These are phyloP conservation scores for Sporodiniella umbellata DNA, from an alignment of 371 early-diverging fungal genomes.

Conservation along the genomic window DNA sequence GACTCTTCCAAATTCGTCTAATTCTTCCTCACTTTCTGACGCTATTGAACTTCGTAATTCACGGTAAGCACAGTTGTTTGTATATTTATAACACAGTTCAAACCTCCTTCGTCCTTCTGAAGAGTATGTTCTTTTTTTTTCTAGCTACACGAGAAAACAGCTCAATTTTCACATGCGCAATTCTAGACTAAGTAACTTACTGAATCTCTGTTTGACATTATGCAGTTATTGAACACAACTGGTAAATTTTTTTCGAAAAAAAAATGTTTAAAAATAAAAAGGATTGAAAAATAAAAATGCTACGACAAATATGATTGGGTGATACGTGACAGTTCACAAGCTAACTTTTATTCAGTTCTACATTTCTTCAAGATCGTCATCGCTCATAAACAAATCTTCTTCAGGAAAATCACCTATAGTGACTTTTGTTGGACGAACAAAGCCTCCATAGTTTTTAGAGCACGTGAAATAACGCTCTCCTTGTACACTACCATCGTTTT, in stretches of 20 bases:
- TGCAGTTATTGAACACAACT: background rate
- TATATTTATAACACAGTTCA: background rate
- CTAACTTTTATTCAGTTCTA: conserved; percentile 14
- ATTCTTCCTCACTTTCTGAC: conserved; percentile 32
- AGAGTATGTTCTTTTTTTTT: background rate
- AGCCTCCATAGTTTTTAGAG: conserved; percentile 75
- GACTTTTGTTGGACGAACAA: conserved; percentile 86
- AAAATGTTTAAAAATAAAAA: background rate
- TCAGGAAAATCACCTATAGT: conserved; percentile 87
- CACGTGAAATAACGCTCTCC: conserved; percentile 77
- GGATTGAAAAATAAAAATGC: background rate
- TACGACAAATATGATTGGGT: background rate
- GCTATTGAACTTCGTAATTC: conserved; percentile 7
- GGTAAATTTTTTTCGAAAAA: background rate
- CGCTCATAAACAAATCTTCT: conserved; percentile 42
- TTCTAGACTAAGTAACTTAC: too few species aligned
- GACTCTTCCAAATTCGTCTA: conserved; percentile 49
- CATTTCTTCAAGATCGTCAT: conserved; percentile 60
- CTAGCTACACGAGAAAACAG: background rate
- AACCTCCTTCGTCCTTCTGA: background rate
- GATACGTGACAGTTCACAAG: background rate
- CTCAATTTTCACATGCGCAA: too few species aligned
- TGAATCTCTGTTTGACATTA: conserved; percentile 1
- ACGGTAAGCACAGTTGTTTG: too few species aligned
- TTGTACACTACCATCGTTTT: conserved; percentile 88